Conservation (phyloP, 2,329 filamentous ascomycete species). For the Phyllosticta ampelicida region DNA sequence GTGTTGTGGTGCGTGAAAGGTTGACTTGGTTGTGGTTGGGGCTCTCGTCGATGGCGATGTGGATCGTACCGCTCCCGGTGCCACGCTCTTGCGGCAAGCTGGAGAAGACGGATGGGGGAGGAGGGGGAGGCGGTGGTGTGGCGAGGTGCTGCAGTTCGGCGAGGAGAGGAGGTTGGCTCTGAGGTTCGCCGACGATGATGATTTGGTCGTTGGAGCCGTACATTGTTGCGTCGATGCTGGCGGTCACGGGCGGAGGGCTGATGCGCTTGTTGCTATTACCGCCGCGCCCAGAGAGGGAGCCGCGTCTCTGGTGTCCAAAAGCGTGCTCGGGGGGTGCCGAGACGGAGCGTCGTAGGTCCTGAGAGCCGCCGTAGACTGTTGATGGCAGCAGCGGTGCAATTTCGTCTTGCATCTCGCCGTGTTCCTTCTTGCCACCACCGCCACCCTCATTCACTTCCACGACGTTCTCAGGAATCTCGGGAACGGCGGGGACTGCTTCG, state of each 20-base stretch:
- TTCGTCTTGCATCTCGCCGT: constrained; percentile 30
- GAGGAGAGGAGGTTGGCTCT: constrained; percentile 38
- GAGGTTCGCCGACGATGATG: constrained; percentile 32
- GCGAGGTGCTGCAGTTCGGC: constrained; percentile 52
- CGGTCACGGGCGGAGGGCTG: constrained; percentile 32
- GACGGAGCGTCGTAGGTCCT: constrained; percentile 30
- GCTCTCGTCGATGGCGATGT: constrained; percentile 37
- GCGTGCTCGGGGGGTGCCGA: constrained; percentile 39
- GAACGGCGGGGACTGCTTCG: constrained; percentile 42
- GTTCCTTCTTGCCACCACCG: neutral
- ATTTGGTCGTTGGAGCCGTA: constrained; percentile 32
- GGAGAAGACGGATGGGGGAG: constrained; percentile 30
- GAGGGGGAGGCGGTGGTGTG: constrained; percentile 41
- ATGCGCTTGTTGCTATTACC: constrained; percentile 25
- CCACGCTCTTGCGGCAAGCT: constrained; percentile 10
- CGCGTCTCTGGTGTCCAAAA: constrained; percentile 21
- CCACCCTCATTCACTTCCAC: constrained; percentile 13
- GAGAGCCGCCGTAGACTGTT: constrained; percentile 33
- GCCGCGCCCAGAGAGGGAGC: constrained; percentile 25
- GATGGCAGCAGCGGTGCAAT: constrained; percentile 38
- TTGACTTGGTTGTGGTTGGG: constrained; percentile 18
- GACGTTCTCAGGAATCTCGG: constrained; percentile 44
- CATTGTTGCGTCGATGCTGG: constrained; percentile 46
- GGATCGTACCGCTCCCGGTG: constrained; percentile 29
- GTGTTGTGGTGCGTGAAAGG: constrained; percentile 10